Evolutionary conservation across 2,329 filamentous ascomycete genomes (phyloP), one percentile per base, ranked within the genome.

Genomic region (Trichophyton verrucosum): DNA sequence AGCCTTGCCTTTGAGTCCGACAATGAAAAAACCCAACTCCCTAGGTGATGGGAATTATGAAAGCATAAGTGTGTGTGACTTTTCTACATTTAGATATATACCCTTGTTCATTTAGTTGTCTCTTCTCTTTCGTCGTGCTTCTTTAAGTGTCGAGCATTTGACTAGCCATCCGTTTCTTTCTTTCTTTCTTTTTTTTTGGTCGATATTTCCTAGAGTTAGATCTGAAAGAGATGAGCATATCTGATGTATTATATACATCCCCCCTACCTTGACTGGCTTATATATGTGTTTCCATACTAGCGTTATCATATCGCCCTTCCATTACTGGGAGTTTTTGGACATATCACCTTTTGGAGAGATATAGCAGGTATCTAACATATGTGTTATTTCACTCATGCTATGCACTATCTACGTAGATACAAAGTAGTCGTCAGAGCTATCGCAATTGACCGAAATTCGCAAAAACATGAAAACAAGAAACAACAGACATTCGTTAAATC

Each of bases 1-100:
- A 75, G 75, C 59, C 69, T 68, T 62, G 77, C 80, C 66, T 81
- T 80, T 62, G 75, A 77, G 33, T 71, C 73, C 46, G 69, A 72
- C 15, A 42, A 40, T 20, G 72, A 76, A 53, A 74, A 80, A 62
- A 58, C 61, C 4, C 60, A 57, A 20, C 55, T 57, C 30, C 55
- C 55, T 15, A 38, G 38, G 30, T 57, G 20, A 42, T 44, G 15
- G 33, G 27, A 65, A 2, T 30, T 13, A 33, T 33, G 49, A 30
- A 53, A 27, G 22, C 33, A 38, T 33, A 53, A 53, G 49, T 30
- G 24, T 53, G 49, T 53, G 49, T 38, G 33, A 13, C 15, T 27
- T 24, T 53, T 53, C 13, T 30, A 13, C n/a, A 53, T 17, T 30
- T 53, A 51, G 3, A 27, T 30, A 53, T 53, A 53, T 53, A 53